Base-by-base conservation (phyloP, 2,329 filamentous ascomycete genomes). In the Paecilomyces dactylethromorphus region DNA sequence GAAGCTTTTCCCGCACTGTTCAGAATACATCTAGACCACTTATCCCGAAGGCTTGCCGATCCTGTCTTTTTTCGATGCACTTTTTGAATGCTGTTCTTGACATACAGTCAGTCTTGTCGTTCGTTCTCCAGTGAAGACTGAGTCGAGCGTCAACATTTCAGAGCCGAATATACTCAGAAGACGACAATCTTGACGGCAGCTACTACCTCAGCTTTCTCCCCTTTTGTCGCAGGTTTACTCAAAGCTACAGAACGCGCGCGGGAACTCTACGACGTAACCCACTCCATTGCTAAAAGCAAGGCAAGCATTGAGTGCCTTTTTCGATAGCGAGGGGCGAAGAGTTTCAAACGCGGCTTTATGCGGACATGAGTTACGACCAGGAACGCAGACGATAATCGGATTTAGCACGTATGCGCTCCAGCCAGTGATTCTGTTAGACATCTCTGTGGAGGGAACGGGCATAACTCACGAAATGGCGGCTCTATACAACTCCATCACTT, bases 381-480 rank as follows among this genome's bases (percentile, higher is more conserved):
- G 39, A n/a, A 7, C 15, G 10, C 39, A n/a, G n/a, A 18, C 7
- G 5, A 45, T 45, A 18, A 18, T 45, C 39, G 15, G n/a, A n/a
- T 45, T 10, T 45, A 5, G n/a, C 18, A 45, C 39, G 18, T 3
- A 45, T 45, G 39, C 15, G n/a, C 18, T n/a, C 39, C 39, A 10
- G 39, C 18, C 39, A 2, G 10, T 45, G n/a, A 45, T 45, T 45
- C 15, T n/a, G 39, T 18, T n/a, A 18, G n/a, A 18, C 2, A 6
- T 15, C 35, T 39, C n/a, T 45, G 8, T 18, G 7, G 22, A 26
- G 8, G n/a, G 22, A 56, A 54, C 24, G 49, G 39, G 2, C 13
- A 31, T 57, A 35, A 55, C 63, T 63, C n/a, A 50, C 7, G 57
- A 39, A 58, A 65, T 63, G 59, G 61, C 60, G 62, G 60, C 56